phyloP scores from a whole-genome alignment of 345 rosid species.

The Noccaea caerulescens region DNA sequence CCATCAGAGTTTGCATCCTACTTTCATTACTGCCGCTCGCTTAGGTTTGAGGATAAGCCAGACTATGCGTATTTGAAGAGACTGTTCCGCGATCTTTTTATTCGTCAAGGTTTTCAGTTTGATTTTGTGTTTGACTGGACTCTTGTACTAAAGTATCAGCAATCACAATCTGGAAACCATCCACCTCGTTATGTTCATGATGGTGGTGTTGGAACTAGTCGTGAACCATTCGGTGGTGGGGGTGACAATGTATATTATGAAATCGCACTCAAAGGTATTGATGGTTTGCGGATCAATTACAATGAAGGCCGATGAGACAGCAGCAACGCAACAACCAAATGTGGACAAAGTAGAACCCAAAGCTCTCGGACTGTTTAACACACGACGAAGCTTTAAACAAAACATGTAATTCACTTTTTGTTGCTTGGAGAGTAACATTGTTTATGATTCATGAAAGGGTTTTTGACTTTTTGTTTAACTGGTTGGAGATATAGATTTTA shows the following conservation, averaged over 20 bases:
- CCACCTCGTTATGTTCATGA: constrained; percentile 46
- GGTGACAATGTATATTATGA: constrained; percentile 49
- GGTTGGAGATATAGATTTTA: neutral
- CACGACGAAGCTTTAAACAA: neutral
- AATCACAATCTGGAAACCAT: constrained; percentile 74
- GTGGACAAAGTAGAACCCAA: constrained; percentile 28
- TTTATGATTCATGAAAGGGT: no score
- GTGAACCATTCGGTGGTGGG: constrained; percentile 56
- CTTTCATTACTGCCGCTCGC: constrained; percentile 88
- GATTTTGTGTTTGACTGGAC: constrained; percentile 99
- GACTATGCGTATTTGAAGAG: constrained; percentile 93
- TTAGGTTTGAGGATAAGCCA: constrained; percentile 92
- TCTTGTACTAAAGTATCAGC: constrained; percentile 70
- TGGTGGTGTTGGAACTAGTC: constrained; percentile 30
- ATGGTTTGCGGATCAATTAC: constrained; percentile 57
- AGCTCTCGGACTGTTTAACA: constrained; percentile 23
- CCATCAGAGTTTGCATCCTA: constrained; percentile 93
- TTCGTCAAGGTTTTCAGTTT: constrained; percentile 92
- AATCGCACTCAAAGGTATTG: constrained; percentile 9
- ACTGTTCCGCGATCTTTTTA: constrained; percentile 88
- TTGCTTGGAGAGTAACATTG: constrained; percentile 4
- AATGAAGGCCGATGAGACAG: constrained; percentile 28
- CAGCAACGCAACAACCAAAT: constrained; percentile 11
- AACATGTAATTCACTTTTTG: constrained; percentile 9
- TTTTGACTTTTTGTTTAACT: neutral